Evolutionary conservation across 1,139 yeast species (phyloP).

Genomic region (Taiozyma onychis): DNA sequence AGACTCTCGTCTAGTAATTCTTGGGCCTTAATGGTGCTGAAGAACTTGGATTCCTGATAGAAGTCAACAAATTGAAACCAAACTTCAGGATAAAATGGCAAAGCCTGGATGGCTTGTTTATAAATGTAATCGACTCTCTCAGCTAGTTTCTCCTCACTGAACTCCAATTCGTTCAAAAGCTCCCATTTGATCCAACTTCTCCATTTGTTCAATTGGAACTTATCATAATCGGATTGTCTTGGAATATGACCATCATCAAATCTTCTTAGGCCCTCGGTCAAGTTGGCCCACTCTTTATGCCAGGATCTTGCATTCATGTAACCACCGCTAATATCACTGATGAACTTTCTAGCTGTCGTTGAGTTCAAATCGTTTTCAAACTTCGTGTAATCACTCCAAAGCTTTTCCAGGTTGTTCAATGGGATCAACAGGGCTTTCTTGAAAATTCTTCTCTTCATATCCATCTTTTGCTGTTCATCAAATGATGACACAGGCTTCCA

Average conservation of each 20-base stretch:
- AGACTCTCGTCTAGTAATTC: constrained; percentile 51
- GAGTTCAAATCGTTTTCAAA: constrained; percentile 80
- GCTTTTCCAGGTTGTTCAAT: constrained; percentile 61
- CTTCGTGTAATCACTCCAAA: constrained; percentile 76
- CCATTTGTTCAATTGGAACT: constrained; percentile 53
- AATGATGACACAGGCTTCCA: constrained; percentile 79
- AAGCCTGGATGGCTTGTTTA: constrained; percentile 61
- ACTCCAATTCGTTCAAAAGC: constrained; percentile 57
- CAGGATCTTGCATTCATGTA: constrained; percentile 87
- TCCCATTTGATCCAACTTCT: constrained; percentile 78
- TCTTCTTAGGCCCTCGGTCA: constrained; percentile 43
- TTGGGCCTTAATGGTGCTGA: constrained; percentile 15
- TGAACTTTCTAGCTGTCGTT: constrained; percentile 77
- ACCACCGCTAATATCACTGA: constrained; percentile 77
- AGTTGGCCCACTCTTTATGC: constrained; percentile 61
- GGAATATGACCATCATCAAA: constrained; percentile 29
- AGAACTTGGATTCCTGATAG: constrained; percentile 27
- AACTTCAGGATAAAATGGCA: constrained; percentile 73
- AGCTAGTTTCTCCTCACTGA: constrained; percentile 44
- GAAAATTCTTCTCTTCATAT: constrained; percentile 69
- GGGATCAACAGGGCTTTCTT: constrained; percentile 70
- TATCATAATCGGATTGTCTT: constrained; percentile 27
- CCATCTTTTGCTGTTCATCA: constrained; percentile 84
- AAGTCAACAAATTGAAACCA: constrained; percentile 70
- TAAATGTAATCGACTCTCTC: constrained; percentile 70